Base-by-base conservation (phyloP, 805 yeast species). In the Wickerhamiella alocasiicola region DNA sequence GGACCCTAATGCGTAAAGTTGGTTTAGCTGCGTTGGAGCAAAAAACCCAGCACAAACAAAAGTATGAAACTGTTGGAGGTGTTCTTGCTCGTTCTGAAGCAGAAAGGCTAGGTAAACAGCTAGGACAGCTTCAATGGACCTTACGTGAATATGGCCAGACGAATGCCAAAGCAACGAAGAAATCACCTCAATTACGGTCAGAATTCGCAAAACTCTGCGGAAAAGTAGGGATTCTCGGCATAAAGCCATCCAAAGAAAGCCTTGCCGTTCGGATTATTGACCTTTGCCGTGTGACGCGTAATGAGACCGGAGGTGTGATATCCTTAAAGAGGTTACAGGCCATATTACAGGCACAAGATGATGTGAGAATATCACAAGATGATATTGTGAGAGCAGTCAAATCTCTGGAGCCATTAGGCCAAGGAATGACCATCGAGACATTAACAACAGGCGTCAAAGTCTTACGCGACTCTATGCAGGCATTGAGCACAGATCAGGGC, bases 291-390 rank as follows among this genome's bases (percentile, higher is more conserved):
- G 65, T 67, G 18, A 79, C 88, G 2, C 62, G 78, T 47, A 76
- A 71, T 43, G 62, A 76, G 45, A 87, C 83, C 54, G 96, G 96
- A 12, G 96, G 96, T 0, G 63, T 84, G 11, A 70, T 85, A 17
- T 65, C 81, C 0, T 63, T 82, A 19, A 65, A 71, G 28, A 79
- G 76, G 43, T 57, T 79, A 21, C 53, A 66, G 15, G 53, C 54
- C 4, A 50, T 62, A 11, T 54, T 64, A 16, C 24, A 18, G 17
- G 64, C 46, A 16, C 46, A 47, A 18, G 31, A 35, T 9, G 20
- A 18, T 12, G 15, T 12, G 13, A 24, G 21, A n/a, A 44, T 49
- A 26, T 26, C 51, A 23, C 70, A 66, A 26, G 58, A 56, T 1
- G 94, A 84, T 49, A 60, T 84, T 2, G 65, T 66, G 31, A 63